These are phyloP conservation scores for Podaxis sp. DNA, from an alignment of 768 basidiomycete genomes.

Conservation along the genomic window DNA sequence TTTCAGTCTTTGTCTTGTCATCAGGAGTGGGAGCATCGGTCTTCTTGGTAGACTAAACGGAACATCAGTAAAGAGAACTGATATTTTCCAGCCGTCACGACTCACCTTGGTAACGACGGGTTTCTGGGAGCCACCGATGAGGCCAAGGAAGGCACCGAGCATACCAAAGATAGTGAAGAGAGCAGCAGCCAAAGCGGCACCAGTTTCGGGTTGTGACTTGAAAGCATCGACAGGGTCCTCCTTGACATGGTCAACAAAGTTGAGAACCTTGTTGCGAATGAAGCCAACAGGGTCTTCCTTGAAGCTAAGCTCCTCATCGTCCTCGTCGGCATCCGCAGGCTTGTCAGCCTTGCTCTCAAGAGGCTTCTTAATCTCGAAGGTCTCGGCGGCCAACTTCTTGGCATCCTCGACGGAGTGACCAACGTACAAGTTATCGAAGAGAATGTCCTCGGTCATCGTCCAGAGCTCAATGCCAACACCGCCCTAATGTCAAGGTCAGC, in stretches of 20 bases:
- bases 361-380: constrained; percentile 88
- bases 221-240: constrained; percentile 78
- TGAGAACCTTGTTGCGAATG: constrained; percentile 73
- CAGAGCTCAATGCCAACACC: constrained; percentile 98
- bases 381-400: constrained; percentile 77
- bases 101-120: constrained; percentile 70
- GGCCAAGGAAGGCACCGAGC: constrained; percentile 76
- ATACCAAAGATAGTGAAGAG: constrained; percentile 82
- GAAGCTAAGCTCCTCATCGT: constrained; percentile 53
- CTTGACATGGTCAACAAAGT: constrained; percentile 78
- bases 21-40: constrained; percentile 63
- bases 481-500: constrained; percentile 45
- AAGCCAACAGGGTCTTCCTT: constrained; percentile 76
- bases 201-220: constrained; percentile 88
- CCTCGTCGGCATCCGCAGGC: constrained; percentile 48
- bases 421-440: constrained; percentile 93
- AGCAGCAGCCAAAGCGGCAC: constrained; percentile 70
- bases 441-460: constrained; percentile 97
- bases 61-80: constrained; percentile 15
- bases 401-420: constrained; percentile 90
- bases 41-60: constrained; percentile 68
- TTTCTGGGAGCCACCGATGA: constrained; percentile 73
- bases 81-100: background rate
- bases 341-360: constrained; percentile 70
- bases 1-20: constrained; percentile 64